Evolutionary conservation across 768 basidiomycete genomes (phyloP).

Genomic region (Kockovaella imperatae): DNA sequence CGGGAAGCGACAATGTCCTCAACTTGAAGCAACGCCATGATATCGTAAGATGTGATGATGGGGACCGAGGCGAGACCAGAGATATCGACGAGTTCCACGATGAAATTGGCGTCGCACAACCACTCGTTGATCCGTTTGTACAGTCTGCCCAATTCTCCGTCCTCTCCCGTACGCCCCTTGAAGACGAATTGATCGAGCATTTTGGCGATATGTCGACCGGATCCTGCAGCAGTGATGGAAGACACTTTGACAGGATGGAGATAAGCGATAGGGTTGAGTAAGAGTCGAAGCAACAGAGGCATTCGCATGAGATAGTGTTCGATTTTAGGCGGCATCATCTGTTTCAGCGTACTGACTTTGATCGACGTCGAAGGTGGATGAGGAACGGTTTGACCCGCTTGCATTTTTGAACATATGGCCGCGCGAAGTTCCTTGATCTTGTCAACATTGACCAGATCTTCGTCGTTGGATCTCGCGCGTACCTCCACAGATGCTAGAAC

Average conservation of each 20-base stretch:
- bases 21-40: slow-evolving; percentile 5
- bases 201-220: slow-evolving; percentile 9
- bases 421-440: slow-evolving; percentile 1
- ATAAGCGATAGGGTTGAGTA: slow-evolving; percentile 20
- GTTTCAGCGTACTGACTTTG: slow-evolving; percentile 17
- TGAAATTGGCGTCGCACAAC: slow-evolving; percentile 17
- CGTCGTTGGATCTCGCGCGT: neutral
- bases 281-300: slow-evolving; percentile 13
- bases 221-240: slow-evolving; percentile 13
- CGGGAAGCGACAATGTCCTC: slow-evolving; percentile 12
- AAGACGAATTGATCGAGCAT: slow-evolving; percentile 8
- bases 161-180: slow-evolving; percentile 12
- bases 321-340: slow-evolving; percentile 1
- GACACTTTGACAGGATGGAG: slow-evolving; percentile 15
- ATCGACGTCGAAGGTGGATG: slow-evolving; percentile 14
- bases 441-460: neutral
- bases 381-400: slow-evolving; percentile 8
- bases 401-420: slow-evolving; percentile 16
- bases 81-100: slow-evolving; percentile 11
- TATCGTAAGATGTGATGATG: slow-evolving; percentile 8
- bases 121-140: slow-evolving; percentile 11
- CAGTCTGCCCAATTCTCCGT: slow-evolving; percentile 7
- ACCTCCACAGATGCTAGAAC: neutral
- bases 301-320: slow-evolving; percentile 8
- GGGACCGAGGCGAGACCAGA: slow-evolving; percentile 12